Percentiles rank a stretch among this genome's conserved stretches.
Conservation (phyloP, 495 filamentous ascomycete species). For the Pyronema domesticum region DNA sequence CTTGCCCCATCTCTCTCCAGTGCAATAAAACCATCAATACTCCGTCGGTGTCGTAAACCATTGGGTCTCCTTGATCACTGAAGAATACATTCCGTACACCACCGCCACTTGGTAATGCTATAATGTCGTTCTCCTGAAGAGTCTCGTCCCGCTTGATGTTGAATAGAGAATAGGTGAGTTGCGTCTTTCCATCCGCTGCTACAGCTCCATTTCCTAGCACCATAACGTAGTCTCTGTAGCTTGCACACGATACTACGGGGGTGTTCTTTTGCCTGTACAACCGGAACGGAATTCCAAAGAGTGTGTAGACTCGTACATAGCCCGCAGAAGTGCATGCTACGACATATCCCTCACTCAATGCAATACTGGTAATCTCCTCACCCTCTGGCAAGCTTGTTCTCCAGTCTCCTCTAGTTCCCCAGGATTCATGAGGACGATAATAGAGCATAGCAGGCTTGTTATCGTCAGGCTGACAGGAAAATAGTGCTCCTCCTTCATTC, state of each 20-base stretch:
- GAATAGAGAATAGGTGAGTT: conserved; percentile 71
- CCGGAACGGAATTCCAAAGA: conserved; percentile 75
- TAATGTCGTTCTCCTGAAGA: conserved; percentile 76
- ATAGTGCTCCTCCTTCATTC: conserved; percentile 67
- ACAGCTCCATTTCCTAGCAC: conserved; percentile 85
- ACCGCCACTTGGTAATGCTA: conserved; percentile 57
- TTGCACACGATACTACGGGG: conserved; percentile 77
- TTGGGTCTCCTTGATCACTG: conserved; percentile 78
- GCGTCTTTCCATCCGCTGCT: conserved; percentile 52
- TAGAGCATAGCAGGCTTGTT: conserved; percentile 66
- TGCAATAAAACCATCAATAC: conserved; percentile 72
- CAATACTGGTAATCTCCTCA: conserved; percentile 67
- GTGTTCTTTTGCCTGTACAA: conserved; percentile 79
- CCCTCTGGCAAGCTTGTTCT: conserved; percentile 63
- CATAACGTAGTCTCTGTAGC: conserved; percentile 84
- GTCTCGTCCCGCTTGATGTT: conserved; percentile 87
- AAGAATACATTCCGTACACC: conserved; percentile 73
- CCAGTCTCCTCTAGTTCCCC: conserved; percentile 85
- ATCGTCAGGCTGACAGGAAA: conserved; percentile 58
- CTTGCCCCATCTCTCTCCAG: conserved; percentile 71
- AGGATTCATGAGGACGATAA: conserved; percentile 92
- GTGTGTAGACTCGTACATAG: conserved; percentile 81
- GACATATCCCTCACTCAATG: conserved; percentile 80
- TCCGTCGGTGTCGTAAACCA: conserved; percentile 81
- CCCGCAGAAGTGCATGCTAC: conserved; percentile 67